Evolutionary conservation across 2,329 filamentous ascomycete genomes (phyloP).

Genomic region (Aaosphaeria arxii): DNA sequence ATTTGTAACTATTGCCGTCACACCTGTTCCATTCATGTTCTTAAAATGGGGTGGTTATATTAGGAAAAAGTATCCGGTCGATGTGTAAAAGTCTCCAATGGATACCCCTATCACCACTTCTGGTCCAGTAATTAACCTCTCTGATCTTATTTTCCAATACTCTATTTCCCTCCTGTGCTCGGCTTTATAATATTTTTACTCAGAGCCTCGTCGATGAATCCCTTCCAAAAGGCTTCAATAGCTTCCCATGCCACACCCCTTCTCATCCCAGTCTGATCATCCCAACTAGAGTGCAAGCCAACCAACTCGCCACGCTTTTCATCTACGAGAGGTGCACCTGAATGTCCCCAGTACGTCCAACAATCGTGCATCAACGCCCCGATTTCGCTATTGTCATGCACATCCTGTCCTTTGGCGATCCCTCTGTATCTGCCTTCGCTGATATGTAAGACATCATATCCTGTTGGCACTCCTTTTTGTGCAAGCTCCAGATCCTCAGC

Average conservation of each 20-base stretch:
- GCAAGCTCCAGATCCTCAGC: conserved; percentile 45
- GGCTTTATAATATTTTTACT: no score
- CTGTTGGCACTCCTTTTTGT: conserved; percentile 33
- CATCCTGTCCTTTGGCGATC: conserved; percentile 37
- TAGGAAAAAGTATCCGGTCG: conserved; percentile 23
- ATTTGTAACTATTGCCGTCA: conserved; percentile 44
- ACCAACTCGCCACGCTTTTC: conserved; percentile 39
- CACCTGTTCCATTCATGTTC: conserved; percentile 39
- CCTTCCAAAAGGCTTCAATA: conserved; percentile 39
- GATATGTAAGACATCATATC: conserved; percentile 49
- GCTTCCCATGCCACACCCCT: conserved; percentile 49
- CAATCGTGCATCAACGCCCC: conserved; percentile 53
- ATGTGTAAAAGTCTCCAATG: neutral
- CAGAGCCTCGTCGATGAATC: neutral
- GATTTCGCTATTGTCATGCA: conserved; percentile 52
- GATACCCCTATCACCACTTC: no score
- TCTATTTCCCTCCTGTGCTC: no score
- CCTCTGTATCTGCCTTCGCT: conserved; percentile 46
- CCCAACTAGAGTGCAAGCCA: conserved; percentile 55
- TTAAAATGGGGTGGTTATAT: conserved; percentile 42
- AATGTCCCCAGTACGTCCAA: conserved; percentile 58
- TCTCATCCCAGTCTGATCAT: conserved; percentile 51
- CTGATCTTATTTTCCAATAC: no score
- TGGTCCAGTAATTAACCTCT: no score
- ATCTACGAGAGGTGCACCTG: conserved; percentile 47